Conservation (phyloP, 768 basidiomycete species). For the Rhizopogon vinicolor region DNA sequence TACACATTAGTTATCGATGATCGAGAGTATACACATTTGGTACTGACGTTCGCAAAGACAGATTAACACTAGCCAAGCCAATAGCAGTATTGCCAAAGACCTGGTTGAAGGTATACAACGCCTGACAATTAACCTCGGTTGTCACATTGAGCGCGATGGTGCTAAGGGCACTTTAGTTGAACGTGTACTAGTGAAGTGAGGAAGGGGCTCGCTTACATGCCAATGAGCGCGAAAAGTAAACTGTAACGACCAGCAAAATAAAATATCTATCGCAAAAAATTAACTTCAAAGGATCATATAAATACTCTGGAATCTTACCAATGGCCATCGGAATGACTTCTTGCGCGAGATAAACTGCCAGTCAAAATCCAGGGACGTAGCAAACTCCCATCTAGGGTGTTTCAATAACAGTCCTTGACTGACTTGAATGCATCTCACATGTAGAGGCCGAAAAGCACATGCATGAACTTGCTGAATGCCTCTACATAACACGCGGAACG, state of each 20-base stretch:
- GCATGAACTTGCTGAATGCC: constrained; percentile 50
- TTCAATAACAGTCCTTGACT: constrained; percentile 4
- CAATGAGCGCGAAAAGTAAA: constrained; percentile 59
- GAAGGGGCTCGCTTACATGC: constrained; percentile 47
- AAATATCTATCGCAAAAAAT: constrained; percentile 40
- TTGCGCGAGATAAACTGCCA: constrained; percentile 55
- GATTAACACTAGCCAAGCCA: constrained; percentile 67
- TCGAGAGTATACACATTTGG: neutral
- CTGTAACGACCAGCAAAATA: constrained; percentile 70
- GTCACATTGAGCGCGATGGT: constrained; percentile 56
- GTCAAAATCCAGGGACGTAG: constrained; percentile 58
- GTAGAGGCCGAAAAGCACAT: constrained; percentile 55
- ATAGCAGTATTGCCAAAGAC: constrained; percentile 63
- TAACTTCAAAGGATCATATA: neutral
- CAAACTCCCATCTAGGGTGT: constrained; percentile 58
- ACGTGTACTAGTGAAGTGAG: neutral
- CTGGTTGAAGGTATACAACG: constrained; percentile 64
- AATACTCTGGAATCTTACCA: constrained; percentile 36
- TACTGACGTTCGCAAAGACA: constrained; percentile 62
- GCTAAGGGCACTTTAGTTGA: constrained; percentile 27
- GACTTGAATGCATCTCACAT: constrained; percentile 35
- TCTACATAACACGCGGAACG: constrained; percentile 4
- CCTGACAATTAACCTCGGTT: constrained; percentile 59
- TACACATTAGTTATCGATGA: neutral
- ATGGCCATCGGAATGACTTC: constrained; percentile 60